Conservation (phyloP, 2,329 filamentous ascomycete genomes). For the Hirsutella minnesotensis region DNA sequence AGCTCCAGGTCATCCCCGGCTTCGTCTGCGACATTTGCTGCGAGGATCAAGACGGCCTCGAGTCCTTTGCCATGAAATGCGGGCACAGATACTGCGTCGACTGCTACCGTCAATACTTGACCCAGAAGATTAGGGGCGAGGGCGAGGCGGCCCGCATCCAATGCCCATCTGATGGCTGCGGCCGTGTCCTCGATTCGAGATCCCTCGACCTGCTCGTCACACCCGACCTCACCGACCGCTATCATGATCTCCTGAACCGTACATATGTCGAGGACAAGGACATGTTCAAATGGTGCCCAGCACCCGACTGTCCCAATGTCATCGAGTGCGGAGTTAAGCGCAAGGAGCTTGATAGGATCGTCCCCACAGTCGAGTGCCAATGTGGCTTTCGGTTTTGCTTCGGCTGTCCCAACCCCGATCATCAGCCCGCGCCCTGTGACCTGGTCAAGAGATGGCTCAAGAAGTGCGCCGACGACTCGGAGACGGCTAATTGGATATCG, state of each 20-base stretch:
- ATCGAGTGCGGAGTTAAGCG: constrained; percentile 81
- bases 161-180: constrained; percentile 80
- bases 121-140: constrained; percentile 88
- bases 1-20: constrained; percentile 57
- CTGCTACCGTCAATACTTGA: constrained; percentile 85
- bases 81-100: constrained; percentile 86
- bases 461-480: constrained; percentile 96
- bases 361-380: constrained; percentile 78
- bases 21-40: constrained; percentile 96
- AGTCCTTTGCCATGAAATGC: constrained; percentile 91
- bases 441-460: constrained; percentile 93
- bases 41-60: constrained; percentile 65
- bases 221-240: constrained; percentile 46
- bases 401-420: constrained; percentile 78
- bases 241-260: constrained; percentile 75
- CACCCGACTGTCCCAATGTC: constrained; percentile 91
- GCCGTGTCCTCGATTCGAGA: constrained; percentile 80
- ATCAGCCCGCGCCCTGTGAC: constrained; percentile 84
- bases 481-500: constrained; percentile 98
- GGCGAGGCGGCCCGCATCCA: constrained; percentile 91
- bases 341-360: constrained; percentile 72
- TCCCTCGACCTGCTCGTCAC: constrained; percentile 69
- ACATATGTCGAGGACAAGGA: constrained; percentile 98
- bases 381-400: constrained; percentile 92
- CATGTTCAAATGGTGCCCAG: constrained; percentile 92